Percentiles rank a stretch among this genome's conserved stretches.
These are phyloP conservation scores for Sarocladium kiliense DNA, from an alignment of 2,329 filamentous ascomycete species.

Conservation along the genomic window DNA sequence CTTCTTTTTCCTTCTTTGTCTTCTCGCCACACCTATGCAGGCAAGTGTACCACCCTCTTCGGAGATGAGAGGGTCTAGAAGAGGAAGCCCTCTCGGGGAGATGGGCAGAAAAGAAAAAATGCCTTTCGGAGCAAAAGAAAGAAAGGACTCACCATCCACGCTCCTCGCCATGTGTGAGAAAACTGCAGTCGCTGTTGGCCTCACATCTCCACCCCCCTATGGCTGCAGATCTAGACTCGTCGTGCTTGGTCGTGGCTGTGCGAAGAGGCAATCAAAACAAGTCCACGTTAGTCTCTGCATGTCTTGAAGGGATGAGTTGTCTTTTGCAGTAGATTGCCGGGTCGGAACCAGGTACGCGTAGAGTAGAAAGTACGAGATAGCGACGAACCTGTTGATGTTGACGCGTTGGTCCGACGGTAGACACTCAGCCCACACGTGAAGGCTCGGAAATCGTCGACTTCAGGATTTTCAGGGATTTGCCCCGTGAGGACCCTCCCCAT, in stretches of 20 bases:
- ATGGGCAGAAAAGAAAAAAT: constrained; percentile 13
- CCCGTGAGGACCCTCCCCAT: constrained; percentile 80
- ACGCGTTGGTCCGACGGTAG: constrained; percentile 34
- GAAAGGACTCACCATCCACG: constrained; percentile 68
- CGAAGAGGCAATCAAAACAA: constrained; percentile 3
- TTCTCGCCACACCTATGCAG: neutral
- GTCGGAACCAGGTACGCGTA: neutral
- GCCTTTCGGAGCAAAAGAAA: constrained; percentile 7
- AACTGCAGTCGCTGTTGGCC: constrained; percentile 79
- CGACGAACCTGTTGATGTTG: constrained; percentile 7
- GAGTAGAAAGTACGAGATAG: neutral
- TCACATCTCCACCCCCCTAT: constrained; percentile 76
- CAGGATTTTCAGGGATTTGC: constrained; percentile 63
- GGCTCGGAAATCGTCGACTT: constrained; percentile 74
- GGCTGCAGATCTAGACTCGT: constrained; percentile 9
- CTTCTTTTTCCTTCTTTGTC: neutral
- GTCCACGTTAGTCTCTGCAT: constrained; percentile 6
- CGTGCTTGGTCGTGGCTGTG: neutral
- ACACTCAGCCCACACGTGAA: constrained; percentile 78
- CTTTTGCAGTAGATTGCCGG: neutral
- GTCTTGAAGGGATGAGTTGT: neutral
- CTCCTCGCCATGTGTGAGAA: constrained; percentile 74
- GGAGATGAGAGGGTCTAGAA: constrained; percentile 7
- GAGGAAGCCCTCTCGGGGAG: constrained; percentile 2
- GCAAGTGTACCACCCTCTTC: neutral